Base-by-base conservation (phyloP, 768 basidiomycete genomes). In the Boletales sp. region DNA sequence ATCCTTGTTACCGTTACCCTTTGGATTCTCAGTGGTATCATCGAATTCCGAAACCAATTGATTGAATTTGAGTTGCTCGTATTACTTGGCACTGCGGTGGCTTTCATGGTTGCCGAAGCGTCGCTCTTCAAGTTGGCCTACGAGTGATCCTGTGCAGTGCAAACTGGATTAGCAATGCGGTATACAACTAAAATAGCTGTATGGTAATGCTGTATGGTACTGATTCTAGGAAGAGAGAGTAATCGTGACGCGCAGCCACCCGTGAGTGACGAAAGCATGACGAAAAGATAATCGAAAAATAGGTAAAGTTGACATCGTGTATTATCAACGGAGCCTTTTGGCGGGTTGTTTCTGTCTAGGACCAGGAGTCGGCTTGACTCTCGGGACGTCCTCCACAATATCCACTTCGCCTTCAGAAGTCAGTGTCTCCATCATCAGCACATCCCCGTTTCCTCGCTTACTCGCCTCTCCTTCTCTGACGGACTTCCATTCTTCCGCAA, bases 401-500 rank as follows among this genome's bases (percentile, higher is more conserved):
- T 70, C 67, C 6, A 74, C 68, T 42, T 74, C 73, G n/a, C 67
- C 69, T 43, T 74, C 72, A 17, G 72, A 73, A 39, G 65, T 62
- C 34, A 58, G 18, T 8, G 36, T 45, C 14, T 61, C 65, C 5
- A 53, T 50, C 15, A 60, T 60, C 39, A 50, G 8, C 5, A 19
- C 47, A 18, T 48, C 51, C 11, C 55, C 56, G 38, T 62, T 55
- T 21, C 65, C 64, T n/a, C 54, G 60, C 39, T 69, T 69, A 35
- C 60, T 67, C 35, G 48, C 56, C 18, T 60, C 64, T 48, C 69
- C 68, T 48, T 62, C 69, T 59, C 73, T 70, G 38, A 63, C 63
- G 13, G 69, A 68, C 60, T 74, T 77, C 79, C 83, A 86, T 15
- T 75, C 71, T 19, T 62, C 57, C n/a, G 86, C 84, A 24, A 87